Evolutionary conservation across 1,284 basidiomycete genomes (phyloP), one percentile per base, ranked within the genome.

Genomic region (Leccinum fallax): DNA sequence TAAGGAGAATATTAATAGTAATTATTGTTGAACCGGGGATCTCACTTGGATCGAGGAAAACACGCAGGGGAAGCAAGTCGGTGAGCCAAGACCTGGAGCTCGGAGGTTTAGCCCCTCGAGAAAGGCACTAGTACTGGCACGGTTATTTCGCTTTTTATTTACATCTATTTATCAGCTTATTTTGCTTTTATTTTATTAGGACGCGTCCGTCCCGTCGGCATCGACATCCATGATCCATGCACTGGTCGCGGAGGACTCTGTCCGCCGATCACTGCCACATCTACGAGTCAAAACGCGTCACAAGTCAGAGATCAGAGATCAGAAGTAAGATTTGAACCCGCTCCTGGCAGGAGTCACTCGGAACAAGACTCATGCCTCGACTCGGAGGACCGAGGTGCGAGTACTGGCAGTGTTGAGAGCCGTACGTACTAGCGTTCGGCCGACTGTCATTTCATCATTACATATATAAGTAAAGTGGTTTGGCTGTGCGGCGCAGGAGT

Each of bases 361-460:
- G 66, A 53, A 53, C 38, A 49, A 55, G 55, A 55, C 59, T 36
- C 19, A 60, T 32, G 5, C 51, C 46, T 60, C 68, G 66, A 58
- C 24, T 15, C 48, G 24, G 48, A 26, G 16, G 36, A 55, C 15
- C 38, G 38, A 40, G 38, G 38, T 16, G 38, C 16, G 38, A 36
- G 36, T 36, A 36, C 36, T 40, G 38, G 15, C 38, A 48, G 21
- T 36, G 46, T 48, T 21, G 21, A 48, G 13, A 48, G 46, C 46
- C 43, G 46, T 48, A 48, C 46, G 46, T 48, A 48, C 21, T 46
- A 48, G 11, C 21, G 21, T 48, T 48, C 46, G 46, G 19, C 46
- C 46, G 46, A 48, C 46, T 15, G 46, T 48, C 46, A 10, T 48
- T 48, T 48, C 19, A 46, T 46, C 19, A 46, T 46, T 46, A 46